Evolutionary conservation across 768 basidiomycete species (phyloP), one percentile per base, ranked within the genome.

Genomic region (Leccinum disarticulatum): DNA sequence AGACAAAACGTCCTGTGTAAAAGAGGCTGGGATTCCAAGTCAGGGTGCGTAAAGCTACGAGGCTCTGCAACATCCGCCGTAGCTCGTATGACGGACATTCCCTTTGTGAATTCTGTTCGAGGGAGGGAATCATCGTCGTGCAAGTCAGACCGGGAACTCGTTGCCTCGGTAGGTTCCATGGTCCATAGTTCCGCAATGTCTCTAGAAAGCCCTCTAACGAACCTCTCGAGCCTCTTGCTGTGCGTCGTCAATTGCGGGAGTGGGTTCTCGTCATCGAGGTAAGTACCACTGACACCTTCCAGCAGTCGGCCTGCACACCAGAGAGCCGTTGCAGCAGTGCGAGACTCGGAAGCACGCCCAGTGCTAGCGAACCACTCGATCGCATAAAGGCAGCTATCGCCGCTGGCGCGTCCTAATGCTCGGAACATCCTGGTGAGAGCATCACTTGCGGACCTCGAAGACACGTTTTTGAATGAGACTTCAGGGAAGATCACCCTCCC

Each of bases 271-370:
- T 51, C 71, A 25, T 74, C 73, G 9, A 89, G 72, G 17, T 76
- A 77, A 8, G 86, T 67, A 2, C 77, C 75, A 0, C 83, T 78
- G 8, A 88, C 76, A 3, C 96, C 95, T 65, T 91, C 87, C 59
- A 98, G 69, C 0, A 98, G 69, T 30, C 85, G 81, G 60, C 83
- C 83, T 3, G 90, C 88, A 63, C 91, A 90, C 94, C 94, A 98
- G 25, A 95, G 76, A 3, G 93, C 93, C 0, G 89, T 81, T 1
- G 86, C 83, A 17, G 85, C 81, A 27, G 76, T 75, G 10, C 66
- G 71, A 10, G 77, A 79, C 17, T 72, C 75, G 25, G 83, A 79
- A 35, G 73, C 73, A 48, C 77, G 74, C 0, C 81, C 81, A 13
- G 85, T 77, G 50, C 80, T 80, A 13, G 85, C 73, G 62, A 96